A percentile compares a stretch with the other conserved stretches of the same genome.
These are phyloP conservation scores for Xylariaceae sp. DNA, from an alignment of 2,329 filamentous ascomycete species.

Conservation along the genomic window DNA sequence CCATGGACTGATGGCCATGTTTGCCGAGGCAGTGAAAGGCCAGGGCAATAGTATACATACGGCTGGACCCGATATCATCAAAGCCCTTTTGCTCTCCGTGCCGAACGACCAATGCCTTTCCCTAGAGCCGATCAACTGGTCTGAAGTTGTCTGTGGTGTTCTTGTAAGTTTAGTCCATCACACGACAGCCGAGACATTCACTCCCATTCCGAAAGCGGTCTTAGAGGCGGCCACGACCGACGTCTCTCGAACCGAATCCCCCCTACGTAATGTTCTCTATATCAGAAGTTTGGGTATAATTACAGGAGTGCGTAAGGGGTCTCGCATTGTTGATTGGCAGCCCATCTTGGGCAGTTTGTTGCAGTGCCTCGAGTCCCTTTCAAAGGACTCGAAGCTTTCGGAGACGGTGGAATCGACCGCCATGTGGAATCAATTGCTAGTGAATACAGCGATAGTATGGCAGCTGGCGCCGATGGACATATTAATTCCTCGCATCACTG, in stretches of 20 bases:
- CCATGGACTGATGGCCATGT: conserved; percentile 86
- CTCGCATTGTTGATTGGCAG: conserved; percentile 68
- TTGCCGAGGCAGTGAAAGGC: conserved; percentile 73
- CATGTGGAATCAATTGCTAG: conserved; percentile 55
- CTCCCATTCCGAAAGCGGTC: conserved; percentile 59
- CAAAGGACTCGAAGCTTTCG: conserved; percentile 37
- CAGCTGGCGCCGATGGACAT: conserved; percentile 74
- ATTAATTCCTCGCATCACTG: conserved; percentile 63
- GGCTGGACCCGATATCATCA: conserved; percentile 49
- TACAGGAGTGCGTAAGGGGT: conserved; percentile 76
- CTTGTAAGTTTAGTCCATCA: conserved; percentile 80
- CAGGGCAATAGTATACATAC: conserved; percentile 57
- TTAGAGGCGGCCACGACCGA: conserved; percentile 45
- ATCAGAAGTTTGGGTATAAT: conserved; percentile 61
- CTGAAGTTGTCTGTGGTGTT: conserved; percentile 66
- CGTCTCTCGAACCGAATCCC: conserved; percentile 30
- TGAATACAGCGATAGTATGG: conserved; percentile 61
- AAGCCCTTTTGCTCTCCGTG: conserved; percentile 46
- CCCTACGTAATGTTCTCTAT: conserved; percentile 44
- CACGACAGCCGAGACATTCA: conserved; percentile 67
- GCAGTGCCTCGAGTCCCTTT: conserved; percentile 46
- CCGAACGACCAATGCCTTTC: conserved; percentile 47
- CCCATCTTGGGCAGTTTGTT: conserved; percentile 53
- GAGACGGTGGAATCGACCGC: conserved; percentile 31
- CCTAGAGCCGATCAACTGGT: conserved; percentile 47